phyloP scores from a whole-genome alignment of 345 rosid species.

The Bruguiera parviflora region DNA sequence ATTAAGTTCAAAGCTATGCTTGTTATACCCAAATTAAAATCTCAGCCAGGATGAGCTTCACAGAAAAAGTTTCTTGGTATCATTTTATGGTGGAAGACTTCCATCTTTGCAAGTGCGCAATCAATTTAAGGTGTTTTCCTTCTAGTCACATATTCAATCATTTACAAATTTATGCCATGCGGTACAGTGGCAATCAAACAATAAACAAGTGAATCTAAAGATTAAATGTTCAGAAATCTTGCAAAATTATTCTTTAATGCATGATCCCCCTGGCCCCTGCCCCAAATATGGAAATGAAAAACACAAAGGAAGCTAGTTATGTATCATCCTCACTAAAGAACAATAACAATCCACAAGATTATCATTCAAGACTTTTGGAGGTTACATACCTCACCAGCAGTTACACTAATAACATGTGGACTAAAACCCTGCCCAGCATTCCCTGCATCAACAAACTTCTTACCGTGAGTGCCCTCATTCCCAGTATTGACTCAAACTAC shows the following conservation, averaged over 20 bases:
- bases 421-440: constrained; percentile 70
- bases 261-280: too few relatives aligned
- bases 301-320: not conserved
- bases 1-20: not conserved
- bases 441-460: constrained; percentile 42
- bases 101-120: too few relatives aligned
- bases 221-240: too few relatives aligned
- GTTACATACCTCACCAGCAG: constrained; percentile 75
- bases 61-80: not conserved
- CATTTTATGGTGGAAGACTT: too few relatives aligned
- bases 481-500: too few relatives aligned
- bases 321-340: not conserved
- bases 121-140: too few relatives aligned
- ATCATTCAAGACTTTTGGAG: constrained; percentile 4
- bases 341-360: not conserved
- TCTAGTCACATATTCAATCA: too few relatives aligned
- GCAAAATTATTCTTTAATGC: too few relatives aligned
- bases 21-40: not conserved
- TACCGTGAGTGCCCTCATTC: not conserved
- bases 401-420: constrained; percentile 65
- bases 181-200: too few relatives aligned
- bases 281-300: too few relatives aligned
- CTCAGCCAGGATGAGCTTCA: not conserved
- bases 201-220: too few relatives aligned
- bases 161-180: too few relatives aligned